A percentile compares a stretch with the other conserved stretches of the same genome.
These are phyloP conservation scores for Metschnikowia picachoensis DNA, from an alignment of 805 yeast species.

Conservation along the genomic window DNA sequence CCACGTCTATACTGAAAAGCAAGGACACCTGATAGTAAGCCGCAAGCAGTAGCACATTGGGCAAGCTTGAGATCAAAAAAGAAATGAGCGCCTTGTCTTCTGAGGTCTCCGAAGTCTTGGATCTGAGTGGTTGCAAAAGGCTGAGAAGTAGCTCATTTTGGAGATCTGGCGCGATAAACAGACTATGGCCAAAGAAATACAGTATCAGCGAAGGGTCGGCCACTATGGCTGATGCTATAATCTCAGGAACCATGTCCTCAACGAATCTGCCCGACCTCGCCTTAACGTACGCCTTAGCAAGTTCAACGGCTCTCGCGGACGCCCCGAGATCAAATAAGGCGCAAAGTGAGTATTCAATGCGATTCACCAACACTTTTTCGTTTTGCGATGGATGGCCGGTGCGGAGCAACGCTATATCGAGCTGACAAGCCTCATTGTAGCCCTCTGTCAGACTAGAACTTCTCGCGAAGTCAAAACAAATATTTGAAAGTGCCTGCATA, in stretches of 20 bases:
- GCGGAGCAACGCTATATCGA: constrained; percentile 1
- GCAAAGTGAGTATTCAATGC: constrained; percentile 4
- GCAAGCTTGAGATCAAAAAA: neutral
- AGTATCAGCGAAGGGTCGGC: neutral
- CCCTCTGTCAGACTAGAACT: constrained; percentile 1
- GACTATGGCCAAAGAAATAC: constrained; percentile 2
- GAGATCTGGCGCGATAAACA: neutral
- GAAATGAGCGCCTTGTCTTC: neutral
- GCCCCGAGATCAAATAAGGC: constrained; percentile 1
- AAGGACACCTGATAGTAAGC: neutral
- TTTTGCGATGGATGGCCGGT: neutral
- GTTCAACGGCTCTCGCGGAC: neutral
- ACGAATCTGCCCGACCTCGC: neutral
- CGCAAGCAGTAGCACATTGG: neutral
- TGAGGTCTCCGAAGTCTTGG: neutral
- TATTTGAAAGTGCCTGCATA: constrained; percentile 6
- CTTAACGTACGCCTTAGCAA: neutral
- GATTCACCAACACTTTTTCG: neutral
- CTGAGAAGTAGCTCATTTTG: neutral
- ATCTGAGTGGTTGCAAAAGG: neutral
- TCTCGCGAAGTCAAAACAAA: constrained; percentile 11
- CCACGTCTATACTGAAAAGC: neutral
- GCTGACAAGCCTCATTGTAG: neutral
- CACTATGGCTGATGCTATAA: constrained; percentile 1
- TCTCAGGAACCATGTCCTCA: neutral